Evolutionary conservation across 208 protist species (phyloP).

Genomic region (Perkinsela sp.): DNA sequence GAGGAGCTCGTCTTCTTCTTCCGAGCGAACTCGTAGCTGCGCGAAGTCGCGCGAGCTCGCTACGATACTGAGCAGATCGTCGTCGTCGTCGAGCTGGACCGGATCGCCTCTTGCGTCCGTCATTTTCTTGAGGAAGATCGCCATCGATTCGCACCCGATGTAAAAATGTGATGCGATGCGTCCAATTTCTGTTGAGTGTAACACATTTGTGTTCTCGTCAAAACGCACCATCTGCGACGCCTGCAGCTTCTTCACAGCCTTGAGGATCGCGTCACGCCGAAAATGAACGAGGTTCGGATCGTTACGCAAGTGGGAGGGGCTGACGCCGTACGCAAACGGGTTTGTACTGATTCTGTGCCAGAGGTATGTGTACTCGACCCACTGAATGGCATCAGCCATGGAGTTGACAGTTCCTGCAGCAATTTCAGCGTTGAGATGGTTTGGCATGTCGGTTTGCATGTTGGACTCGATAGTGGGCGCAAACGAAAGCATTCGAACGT

Average conservation of each 20-base stretch:
- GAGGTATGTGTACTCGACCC: slow-evolving; percentile 92
- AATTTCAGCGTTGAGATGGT: slow-evolving; percentile 94
- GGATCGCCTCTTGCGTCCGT: slow-evolving; percentile 40
- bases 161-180: slow-evolving; percentile 91
- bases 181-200: slow-evolving; percentile 79
- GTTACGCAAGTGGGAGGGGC: slow-evolving; percentile 43
- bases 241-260: slow-evolving; percentile 70
- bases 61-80: slow-evolving; percentile 68
- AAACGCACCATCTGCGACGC: slow-evolving; percentile 78
- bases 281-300: slow-evolving; percentile 63
- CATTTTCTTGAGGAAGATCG: slow-evolving; percentile 74
- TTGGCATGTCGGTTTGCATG: slow-evolving; percentile 65
- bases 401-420: slow-evolving; percentile 85
- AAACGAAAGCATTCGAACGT: slow-evolving; percentile 71
- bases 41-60: slow-evolving; percentile 78
- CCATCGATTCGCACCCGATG: slow-evolving; percentile 76
- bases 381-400: slow-evolving; percentile 69
- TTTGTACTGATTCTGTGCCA: slow-evolving; percentile 85
- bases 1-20: slow-evolving; percentile 77
- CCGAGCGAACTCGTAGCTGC: slow-evolving; percentile 77
- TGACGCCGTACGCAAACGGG: slow-evolving; percentile 80
- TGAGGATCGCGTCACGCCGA: slow-evolving; percentile 78
- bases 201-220: slow-evolving; percentile 75
- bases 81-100: slow-evolving; percentile 45
- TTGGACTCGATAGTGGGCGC: slow-evolving; percentile 86